These are phyloP conservation scores for Backusella luteola DNA, from an alignment of 192 early-diverging fungal species.

Conservation along the genomic window DNA sequence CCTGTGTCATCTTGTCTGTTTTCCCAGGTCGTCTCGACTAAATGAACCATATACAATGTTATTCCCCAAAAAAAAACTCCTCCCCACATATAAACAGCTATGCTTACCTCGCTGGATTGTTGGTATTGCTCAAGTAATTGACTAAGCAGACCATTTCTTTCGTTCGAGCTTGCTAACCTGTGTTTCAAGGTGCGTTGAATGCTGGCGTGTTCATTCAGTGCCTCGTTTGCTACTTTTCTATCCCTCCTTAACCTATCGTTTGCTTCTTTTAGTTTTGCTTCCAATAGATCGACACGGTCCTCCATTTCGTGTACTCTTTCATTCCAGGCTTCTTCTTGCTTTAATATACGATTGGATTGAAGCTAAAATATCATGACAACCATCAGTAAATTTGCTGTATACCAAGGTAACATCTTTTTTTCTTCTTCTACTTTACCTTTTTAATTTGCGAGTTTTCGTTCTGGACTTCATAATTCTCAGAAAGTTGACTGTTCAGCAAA, in stretches of 20 bases:
- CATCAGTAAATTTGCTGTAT: background rate
- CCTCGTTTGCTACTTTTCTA: slow-evolving; percentile 12
- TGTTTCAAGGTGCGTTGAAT: slow-evolving; percentile 16
- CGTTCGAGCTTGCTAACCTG: slow-evolving; percentile 8
- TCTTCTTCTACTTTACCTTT: background rate
- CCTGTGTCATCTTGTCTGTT: background rate
- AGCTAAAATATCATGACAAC: background rate
- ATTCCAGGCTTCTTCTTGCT: slow-evolving; percentile 7
- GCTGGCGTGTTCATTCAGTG: slow-evolving; percentile 4
- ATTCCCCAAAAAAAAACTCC: background rate
- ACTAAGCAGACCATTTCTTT: slow-evolving; percentile 16
- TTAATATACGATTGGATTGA: slow-evolving; percentile 10
- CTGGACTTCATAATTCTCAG: background rate
- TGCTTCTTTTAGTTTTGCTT: slow-evolving; percentile 7
- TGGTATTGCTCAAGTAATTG: slow-evolving; percentile 15
- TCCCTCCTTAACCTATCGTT: slow-evolving; percentile 9
- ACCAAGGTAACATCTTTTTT: background rate
- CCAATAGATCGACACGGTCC: background rate
- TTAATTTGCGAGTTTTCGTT: background rate
- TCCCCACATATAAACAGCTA: too few species aligned
- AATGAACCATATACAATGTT: background rate
- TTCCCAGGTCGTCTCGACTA: background rate
- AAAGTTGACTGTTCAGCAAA: background rate
- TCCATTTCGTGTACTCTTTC: slow-evolving; percentile 8
- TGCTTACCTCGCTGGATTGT: slow-evolving; percentile 6